Percentiles rank a stretch among this genome's conserved stretches.
Conservation (phyloP, 345 rosid species). For the Lepidium africanum region DNA sequence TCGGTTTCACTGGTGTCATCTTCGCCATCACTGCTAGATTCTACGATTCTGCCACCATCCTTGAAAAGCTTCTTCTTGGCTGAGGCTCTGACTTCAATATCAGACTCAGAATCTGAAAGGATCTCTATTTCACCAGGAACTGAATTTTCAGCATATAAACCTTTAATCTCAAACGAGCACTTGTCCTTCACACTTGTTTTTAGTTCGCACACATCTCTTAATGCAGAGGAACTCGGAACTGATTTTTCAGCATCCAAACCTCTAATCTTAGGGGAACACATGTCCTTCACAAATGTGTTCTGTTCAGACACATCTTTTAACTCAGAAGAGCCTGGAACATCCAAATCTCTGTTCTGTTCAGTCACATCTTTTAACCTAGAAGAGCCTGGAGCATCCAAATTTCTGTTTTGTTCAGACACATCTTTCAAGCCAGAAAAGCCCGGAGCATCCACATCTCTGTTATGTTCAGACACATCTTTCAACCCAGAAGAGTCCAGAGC, state of each 20-base stretch:
- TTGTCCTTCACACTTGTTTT: not conserved
- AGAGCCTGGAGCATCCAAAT: no score
- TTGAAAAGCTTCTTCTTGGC: conserved; percentile 5
- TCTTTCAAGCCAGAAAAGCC: no score
- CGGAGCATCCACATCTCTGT: not conserved
- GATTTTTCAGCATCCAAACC: not conserved
- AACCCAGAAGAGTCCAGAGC: no score
- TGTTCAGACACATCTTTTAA: not conserved
- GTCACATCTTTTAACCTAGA: no score
- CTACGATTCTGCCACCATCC: not conserved
- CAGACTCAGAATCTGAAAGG: conserved; percentile 26
- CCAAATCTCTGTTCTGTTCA: not conserved
- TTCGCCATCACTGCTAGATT: not conserved
- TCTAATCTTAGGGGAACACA: not conserved
- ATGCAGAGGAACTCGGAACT: not conserved
- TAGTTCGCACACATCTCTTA: not conserved
- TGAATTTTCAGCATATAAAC: not conserved
- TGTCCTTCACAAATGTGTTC: not conserved
- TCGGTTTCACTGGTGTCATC: conserved; percentile 1
- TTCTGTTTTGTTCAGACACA: no score
- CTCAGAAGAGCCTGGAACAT: not conserved
- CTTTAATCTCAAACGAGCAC: not conserved
- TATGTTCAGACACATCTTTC: no score
- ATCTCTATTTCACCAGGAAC: conserved; percentile 1
- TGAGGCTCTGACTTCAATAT: not conserved